Conservation (phyloP, 208 protist genomes). For the Acanthamoeba quina region DNA sequence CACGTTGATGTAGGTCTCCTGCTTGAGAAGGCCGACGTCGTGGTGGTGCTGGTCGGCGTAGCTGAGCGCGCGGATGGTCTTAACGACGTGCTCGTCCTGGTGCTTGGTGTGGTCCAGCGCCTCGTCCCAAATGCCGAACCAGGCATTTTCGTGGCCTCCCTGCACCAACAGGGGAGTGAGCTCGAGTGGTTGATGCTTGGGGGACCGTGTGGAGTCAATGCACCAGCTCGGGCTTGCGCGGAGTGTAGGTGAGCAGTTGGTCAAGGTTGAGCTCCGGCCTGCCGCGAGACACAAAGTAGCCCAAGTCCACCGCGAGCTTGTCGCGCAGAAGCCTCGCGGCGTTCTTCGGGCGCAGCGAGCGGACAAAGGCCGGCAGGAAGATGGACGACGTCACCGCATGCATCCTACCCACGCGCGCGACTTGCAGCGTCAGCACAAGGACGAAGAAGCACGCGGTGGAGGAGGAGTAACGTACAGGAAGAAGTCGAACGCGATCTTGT, state of each 20-base stretch:
- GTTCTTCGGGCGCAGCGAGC: not conserved
- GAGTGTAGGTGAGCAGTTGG: conserved; percentile 4
- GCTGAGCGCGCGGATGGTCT: conserved; percentile 28
- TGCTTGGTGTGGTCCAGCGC: not conserved
- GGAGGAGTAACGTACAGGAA: not conserved
- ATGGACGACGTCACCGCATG: conserved; percentile 42
- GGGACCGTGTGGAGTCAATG: not conserved
- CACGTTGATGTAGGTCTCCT: conserved; percentile 1
- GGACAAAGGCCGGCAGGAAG: conserved; percentile 12
- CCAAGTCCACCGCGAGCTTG: conserved; percentile 31
- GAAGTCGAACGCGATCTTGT: conserved; percentile 14
- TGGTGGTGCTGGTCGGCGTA: conserved; percentile 49
- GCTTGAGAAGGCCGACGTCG: conserved; percentile 29
- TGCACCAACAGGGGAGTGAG: not conserved
- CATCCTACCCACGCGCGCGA: not conserved
- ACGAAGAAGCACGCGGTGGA: not conserved
- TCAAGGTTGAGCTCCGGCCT: conserved; percentile 32
- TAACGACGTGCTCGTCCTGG: conserved; percentile 33
- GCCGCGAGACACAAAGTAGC: conserved; percentile 21
- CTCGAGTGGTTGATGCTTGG: not conserved
- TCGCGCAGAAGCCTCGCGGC: not conserved
- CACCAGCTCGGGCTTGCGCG: not conserved
- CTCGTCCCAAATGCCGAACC: not conserved
- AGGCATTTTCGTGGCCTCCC: not conserved
- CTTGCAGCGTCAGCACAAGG: not conserved